A percentile compares a stretch with the other conserved stretches of the same genome.
Evolutionary conservation across 192 early-diverging fungal species (phyloP).

Genomic region (Obelidium mucronatum): DNA sequence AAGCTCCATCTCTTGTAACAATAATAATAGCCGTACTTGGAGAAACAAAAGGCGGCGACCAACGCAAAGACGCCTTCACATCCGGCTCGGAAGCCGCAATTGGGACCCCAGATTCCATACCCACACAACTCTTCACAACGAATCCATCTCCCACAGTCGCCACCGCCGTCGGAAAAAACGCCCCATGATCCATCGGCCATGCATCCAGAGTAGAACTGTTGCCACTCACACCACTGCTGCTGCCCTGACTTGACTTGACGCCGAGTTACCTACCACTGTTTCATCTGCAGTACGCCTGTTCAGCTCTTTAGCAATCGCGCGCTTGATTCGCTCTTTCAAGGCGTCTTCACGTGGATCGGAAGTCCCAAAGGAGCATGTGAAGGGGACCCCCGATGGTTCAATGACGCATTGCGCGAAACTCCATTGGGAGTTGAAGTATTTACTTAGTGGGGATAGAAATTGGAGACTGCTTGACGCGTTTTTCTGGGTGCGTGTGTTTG

Average conservation of each 20-base stretch:
- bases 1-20: slow-evolving; percentile 69
- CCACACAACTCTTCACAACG: no score
- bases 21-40: not conserved
- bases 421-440: slow-evolving; percentile 96
- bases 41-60: not conserved
- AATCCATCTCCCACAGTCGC: no score
- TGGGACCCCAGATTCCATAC: no score
- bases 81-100: no score
- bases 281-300: no score
- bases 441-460: slow-evolving; percentile 48
- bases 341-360: not conserved
- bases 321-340: not conserved
- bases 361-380: slow-evolving; percentile 79
- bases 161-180: no score
- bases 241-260: not conserved
- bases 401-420: slow-evolving; percentile 89
- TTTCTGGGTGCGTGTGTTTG: not conserved
- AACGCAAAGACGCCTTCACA: not conserved
- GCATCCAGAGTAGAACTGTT: not conserved
- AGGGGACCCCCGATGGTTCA: slow-evolving; percentile 73
- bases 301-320: no score
- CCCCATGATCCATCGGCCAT: no score
- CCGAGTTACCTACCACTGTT: not conserved
- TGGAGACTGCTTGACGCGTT: slow-evolving; percentile 58
- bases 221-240: not conserved